phyloP scores from a whole-genome alignment of 345 rosid species.

The Populus tremula region DNA sequence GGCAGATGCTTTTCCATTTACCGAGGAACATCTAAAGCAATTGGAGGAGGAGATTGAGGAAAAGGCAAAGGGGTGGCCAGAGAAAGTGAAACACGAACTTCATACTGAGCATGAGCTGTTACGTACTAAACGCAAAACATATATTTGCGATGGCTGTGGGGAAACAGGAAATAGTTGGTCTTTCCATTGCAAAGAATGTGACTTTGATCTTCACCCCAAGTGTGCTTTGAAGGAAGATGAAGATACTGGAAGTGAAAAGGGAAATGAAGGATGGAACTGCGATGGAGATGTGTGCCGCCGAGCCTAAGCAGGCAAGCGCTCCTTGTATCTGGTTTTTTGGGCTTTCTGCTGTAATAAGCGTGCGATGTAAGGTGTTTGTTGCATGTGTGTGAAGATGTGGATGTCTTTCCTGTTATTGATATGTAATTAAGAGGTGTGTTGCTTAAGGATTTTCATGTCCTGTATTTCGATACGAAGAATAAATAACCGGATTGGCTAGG shows the following conservation, averaged over 20 bases:
- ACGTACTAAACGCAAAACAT: background rate
- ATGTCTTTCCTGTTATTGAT: background rate
- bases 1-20: conserved; percentile 68
- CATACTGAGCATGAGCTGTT: conserved; percentile 13
- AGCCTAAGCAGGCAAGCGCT: background rate
- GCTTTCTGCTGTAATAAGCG: background rate
- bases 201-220: conserved; percentile 24
- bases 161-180: conserved; percentile 12
- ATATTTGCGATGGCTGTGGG: background rate
- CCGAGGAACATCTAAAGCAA: conserved; percentile 47
- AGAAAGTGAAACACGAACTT: conserved; percentile 16
- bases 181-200: conserved; percentile 8
- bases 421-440: background rate
- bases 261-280: background rate
- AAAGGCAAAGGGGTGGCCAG: conserved; percentile 10
- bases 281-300: conserved; percentile 13
- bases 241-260: background rate
- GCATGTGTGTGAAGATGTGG: background rate
- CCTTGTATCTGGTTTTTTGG: background rate
- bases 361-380: background rate
- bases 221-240: conserved; percentile 12
- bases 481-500: background rate
- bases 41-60: conserved; percentile 29
- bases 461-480: background rate
- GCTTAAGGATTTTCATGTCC: background rate